Evolutionary conservation across 257 asterid genomes (phyloP).

Genomic region (Catharanthus roseus): DNA sequence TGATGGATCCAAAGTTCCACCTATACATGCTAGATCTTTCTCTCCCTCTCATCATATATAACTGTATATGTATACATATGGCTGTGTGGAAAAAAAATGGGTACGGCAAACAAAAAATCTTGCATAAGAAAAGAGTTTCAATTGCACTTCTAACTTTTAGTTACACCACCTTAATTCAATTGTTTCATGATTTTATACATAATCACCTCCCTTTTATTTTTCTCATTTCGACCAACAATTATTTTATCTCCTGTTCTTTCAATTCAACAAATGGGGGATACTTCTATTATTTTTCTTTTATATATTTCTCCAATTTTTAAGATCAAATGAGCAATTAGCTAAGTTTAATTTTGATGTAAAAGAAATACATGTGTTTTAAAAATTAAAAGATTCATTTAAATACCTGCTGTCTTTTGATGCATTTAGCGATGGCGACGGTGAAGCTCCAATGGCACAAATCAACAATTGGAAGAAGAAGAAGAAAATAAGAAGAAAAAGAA

Average conservation of each 20-base stretch:
- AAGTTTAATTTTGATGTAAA: too few relatives aligned
- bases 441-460: too few relatives aligned
- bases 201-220: not conserved
- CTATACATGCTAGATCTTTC: too few relatives aligned
- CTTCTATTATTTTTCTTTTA: not conserved
- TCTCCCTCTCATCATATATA: too few relatives aligned
- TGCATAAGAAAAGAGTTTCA: constrained; percentile 14
- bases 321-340: too few relatives aligned
- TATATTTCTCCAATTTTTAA: too few relatives aligned
- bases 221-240: constrained; percentile 8
- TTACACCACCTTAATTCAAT: constrained; percentile 10
- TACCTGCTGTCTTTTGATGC: too few relatives aligned
- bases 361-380: too few relatives aligned
- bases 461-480: too few relatives aligned
- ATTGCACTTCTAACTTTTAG: constrained; percentile 46
- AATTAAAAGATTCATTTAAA: too few relatives aligned
- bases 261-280: not conserved
- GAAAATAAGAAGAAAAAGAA: too few relatives aligned
- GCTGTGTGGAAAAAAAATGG: constrained; percentile 2
- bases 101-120: constrained; percentile 12
- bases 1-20: not conserved
- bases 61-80: not conserved
- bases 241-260: not conserved
- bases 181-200: not conserved
- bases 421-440: too few relatives aligned